A percentile compares a stretch with the other conserved stretches of the same genome.
Evolutionary conservation across 257 asterid genomes (phyloP).

Genomic region (Capsicum rhomboideum): DNA sequence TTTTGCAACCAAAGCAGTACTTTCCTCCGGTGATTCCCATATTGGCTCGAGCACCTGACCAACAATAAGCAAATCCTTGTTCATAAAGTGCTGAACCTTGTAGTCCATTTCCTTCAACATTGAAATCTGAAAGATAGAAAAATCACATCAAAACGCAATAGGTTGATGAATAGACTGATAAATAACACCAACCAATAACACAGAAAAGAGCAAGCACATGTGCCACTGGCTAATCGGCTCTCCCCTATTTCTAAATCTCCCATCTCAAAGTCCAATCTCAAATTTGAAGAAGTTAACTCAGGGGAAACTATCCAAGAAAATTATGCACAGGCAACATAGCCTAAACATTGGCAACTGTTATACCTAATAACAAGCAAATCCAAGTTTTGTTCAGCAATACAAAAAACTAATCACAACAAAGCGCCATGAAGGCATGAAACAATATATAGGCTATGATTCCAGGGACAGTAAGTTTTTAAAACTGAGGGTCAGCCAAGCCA

Average conservation of each 20-base stretch:
- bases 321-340: not conserved
- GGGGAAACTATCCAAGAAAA: not conserved
- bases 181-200: not conserved
- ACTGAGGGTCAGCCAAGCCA: not conserved
- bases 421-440: not conserved
- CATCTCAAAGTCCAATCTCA: not conserved
- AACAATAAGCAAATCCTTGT: constrained; percentile 55
- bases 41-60: constrained; percentile 75
- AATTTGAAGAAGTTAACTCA: not conserved
- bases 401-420: not conserved
- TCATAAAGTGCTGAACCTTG: constrained; percentile 44
- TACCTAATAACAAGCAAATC: not conserved
- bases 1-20: constrained; percentile 59
- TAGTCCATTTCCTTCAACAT: constrained; percentile 41
- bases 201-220: not conserved
- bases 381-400: not conserved
- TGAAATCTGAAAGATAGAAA: constrained; percentile 34
- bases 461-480: not conserved
- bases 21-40: constrained; percentile 50
- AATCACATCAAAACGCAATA: not conserved
- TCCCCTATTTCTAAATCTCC: not conserved
- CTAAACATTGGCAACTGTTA: not conserved
- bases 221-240: not conserved
- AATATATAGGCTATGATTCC: not conserved
- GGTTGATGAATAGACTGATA: not conserved